These are phyloP conservation scores for Rutstroemia sp. DNA, from an alignment of 2,329 filamentous ascomycete genomes.

Conservation along the genomic window DNA sequence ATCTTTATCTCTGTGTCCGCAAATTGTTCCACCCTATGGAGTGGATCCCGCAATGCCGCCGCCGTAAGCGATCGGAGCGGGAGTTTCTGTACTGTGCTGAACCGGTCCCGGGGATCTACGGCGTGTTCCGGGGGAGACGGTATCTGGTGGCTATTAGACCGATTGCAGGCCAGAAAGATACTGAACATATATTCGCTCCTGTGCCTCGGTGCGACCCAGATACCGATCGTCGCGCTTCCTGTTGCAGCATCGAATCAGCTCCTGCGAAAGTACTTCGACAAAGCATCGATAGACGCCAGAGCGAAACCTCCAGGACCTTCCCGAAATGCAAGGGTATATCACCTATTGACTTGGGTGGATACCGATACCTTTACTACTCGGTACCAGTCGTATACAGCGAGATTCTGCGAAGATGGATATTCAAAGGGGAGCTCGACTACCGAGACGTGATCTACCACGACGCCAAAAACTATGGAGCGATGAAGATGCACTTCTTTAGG, in stretches of 20 bases:
- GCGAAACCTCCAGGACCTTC: too few relatives aligned
- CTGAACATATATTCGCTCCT: constrained; percentile 8
- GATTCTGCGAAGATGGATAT: constrained; percentile 13
- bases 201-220: background rate
- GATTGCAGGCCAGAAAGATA: constrained; percentile 7
- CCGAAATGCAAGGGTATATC: background rate
- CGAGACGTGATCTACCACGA: constrained; percentile 1
- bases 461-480: too few relatives aligned
- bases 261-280: background rate
- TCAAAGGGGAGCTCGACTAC: constrained; percentile 12
- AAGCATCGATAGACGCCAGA: background rate
- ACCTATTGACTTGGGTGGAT: constrained; percentile 3
- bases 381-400: constrained; percentile 11
- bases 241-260: background rate
- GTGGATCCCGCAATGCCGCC: background rate
- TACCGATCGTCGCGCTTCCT: too few relatives aligned
- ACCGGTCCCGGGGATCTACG: constrained; percentile 18
- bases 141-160: constrained; percentile 1
- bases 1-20: constrained; percentile 9
- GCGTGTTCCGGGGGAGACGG: background rate
- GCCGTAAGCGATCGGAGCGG: background rate
- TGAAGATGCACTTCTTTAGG: background rate
- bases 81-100: background rate
- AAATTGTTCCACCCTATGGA: constrained; percentile 6
- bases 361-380: constrained; percentile 11